phyloP scores from a whole-genome alignment of 345 rosid genomes.

The Durio zibethinus region DNA sequence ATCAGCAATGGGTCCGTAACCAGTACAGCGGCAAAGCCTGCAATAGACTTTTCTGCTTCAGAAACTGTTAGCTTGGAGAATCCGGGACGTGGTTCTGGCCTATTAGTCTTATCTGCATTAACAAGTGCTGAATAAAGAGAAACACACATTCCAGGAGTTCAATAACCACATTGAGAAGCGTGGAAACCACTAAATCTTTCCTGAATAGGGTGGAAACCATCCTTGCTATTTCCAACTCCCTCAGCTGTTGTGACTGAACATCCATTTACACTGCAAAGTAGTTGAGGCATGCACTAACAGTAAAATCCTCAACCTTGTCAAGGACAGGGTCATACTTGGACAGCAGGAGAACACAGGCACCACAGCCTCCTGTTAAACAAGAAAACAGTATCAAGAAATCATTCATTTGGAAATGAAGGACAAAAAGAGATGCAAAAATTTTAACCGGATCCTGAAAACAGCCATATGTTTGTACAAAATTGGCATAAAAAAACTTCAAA shows the following conservation, averaged over 20 bases:
- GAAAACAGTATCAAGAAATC: background rate
- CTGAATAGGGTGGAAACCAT: slow-evolving; percentile 80
- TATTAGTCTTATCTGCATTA: slow-evolving; percentile 47
- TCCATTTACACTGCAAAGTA: slow-evolving; percentile 70
- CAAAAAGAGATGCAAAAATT: background rate
- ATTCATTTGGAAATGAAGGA: background rate
- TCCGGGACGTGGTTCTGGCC: slow-evolving; percentile 45
- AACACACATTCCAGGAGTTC: slow-evolving; percentile 96
- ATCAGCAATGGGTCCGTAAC: slow-evolving; percentile 82
- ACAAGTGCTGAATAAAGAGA: slow-evolving; percentile 72
- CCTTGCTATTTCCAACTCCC: slow-evolving; percentile 74
- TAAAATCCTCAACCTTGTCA: slow-evolving; percentile 52
- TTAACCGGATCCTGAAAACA: background rate
- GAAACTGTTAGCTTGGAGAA: slow-evolving; percentile 59
- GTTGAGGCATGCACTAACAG: slow-evolving; percentile 80
- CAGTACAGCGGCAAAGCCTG: slow-evolving; percentile 91
- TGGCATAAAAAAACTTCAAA: background rate
- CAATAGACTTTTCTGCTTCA: slow-evolving; percentile 69
- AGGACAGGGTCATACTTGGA: slow-evolving; percentile 54
- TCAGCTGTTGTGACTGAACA: slow-evolving; percentile 80
- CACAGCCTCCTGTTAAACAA: slow-evolving; percentile 70
- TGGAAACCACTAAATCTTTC: slow-evolving; percentile 71
- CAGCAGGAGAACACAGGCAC: slow-evolving; percentile 76
- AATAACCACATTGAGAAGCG: slow-evolving; percentile 93
- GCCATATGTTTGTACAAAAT: background rate